A percentile compares a stretch with the other conserved stretches of the same genome.
These are phyloP conservation scores for Alternaria triticina DNA, from an alignment of 2,329 filamentous ascomycete genomes.

Conservation along the genomic window DNA sequence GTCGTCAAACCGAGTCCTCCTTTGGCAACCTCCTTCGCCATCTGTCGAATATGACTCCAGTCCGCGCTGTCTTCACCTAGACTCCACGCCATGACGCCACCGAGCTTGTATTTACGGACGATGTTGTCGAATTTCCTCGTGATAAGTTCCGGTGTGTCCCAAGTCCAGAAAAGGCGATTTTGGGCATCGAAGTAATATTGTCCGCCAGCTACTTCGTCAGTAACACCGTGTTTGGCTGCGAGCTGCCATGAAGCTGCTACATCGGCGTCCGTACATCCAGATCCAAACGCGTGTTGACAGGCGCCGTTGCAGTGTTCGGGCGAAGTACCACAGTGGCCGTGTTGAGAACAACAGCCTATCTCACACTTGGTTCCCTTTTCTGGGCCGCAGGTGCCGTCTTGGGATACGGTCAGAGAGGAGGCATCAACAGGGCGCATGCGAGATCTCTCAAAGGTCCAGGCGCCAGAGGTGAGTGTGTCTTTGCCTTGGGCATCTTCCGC, in stretches of 20 bases:
- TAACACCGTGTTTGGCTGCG: conserved; percentile 60
- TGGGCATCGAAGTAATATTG: conserved; percentile 71
- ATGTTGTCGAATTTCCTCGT: conserved; percentile 67
- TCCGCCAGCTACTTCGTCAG: conserved; percentile 66
- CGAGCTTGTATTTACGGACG: conserved; percentile 62
- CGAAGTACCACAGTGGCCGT: conserved; percentile 40
- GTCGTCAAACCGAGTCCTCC: background rate
- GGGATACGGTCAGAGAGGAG: conserved; percentile 16
- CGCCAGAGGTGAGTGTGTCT: conserved; percentile 64
- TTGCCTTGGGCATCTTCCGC: conserved; percentile 67
- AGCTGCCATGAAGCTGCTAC: conserved; percentile 64
- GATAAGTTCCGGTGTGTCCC: conserved; percentile 70
- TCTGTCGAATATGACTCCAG: conserved; percentile 52
- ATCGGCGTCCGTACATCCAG: conserved; percentile 56
- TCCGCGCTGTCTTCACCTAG: conserved; percentile 68
- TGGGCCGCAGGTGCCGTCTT: conserved; percentile 42
- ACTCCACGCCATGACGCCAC: conserved; percentile 79
- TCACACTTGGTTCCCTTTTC: conserved; percentile 36
- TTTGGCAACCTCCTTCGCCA: conserved; percentile 40
- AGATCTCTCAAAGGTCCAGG: conserved; percentile 57
- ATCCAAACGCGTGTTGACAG: conserved; percentile 43
- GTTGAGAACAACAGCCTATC: conserved; percentile 40
- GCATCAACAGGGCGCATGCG: conserved; percentile 33
- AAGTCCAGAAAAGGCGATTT: conserved; percentile 73
- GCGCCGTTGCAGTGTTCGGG: conserved; percentile 39